phyloP scores from a whole-genome alignment of 768 basidiomycete genomes.

The Russula ochroleuca region DNA sequence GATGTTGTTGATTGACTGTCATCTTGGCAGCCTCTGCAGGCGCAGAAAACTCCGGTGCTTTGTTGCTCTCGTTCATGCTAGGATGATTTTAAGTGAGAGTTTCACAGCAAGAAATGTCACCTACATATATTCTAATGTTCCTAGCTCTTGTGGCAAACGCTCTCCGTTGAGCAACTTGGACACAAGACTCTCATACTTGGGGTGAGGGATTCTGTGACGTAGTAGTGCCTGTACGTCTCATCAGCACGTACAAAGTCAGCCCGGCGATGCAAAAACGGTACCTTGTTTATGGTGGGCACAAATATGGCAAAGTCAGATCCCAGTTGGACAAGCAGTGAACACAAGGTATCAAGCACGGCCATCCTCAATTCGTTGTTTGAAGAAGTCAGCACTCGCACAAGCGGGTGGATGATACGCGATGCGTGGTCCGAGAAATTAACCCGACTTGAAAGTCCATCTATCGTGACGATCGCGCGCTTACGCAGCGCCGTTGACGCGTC shows the following conservation, averaged over 20 bases:
- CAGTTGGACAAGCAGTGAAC: slow-evolving; percentile 86
- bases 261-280: slow-evolving; percentile 32
- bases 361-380: slow-evolving; percentile 74
- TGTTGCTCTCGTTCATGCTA: slow-evolving; percentile 56
- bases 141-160: slow-evolving; percentile 80
- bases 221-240: slow-evolving; percentile 55
- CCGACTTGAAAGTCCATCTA: slow-evolving; percentile 82
- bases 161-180: slow-evolving; percentile 89
- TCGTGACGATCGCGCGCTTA: slow-evolving; percentile 85
- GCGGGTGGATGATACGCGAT: slow-evolving; percentile 92
- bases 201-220: slow-evolving; percentile 71
- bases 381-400: slow-evolving; percentile 78
- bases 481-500: slow-evolving; percentile 72
- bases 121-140: slow-evolving; percentile 63
- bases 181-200: slow-evolving; percentile 84
- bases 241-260: slow-evolving; percentile 10
- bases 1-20: slow-evolving; percentile 92
- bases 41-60: slow-evolving; percentile 68
- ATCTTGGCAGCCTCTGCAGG: slow-evolving; percentile 80
- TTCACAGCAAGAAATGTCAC: slow-evolving; percentile 29
- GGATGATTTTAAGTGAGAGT: neutral
- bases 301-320: slow-evolving; percentile 98
- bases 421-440: slow-evolving; percentile 99
- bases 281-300: slow-evolving; percentile 96
- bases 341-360: slow-evolving; percentile 89